Conservation (phyloP, 139 green algal species). For the Haematococcus lacustris region DNA sequence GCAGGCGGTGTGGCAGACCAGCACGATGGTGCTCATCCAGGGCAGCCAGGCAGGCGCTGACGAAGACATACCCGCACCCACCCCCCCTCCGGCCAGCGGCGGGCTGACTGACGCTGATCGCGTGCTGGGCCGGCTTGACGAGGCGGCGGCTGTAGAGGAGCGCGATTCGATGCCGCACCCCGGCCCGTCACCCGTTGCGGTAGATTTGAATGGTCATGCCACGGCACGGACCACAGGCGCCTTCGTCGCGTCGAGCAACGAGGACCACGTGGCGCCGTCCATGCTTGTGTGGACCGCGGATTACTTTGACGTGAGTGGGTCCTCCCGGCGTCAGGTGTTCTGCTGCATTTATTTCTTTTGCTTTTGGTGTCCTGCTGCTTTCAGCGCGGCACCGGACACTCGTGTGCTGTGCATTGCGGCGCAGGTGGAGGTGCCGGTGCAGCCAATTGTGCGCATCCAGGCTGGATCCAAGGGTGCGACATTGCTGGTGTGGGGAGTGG, state of each 20-base stretch:
- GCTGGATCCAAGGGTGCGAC: slow-evolving; percentile 15
- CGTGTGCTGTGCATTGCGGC: neutral
- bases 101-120: neutral
- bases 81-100: neutral
- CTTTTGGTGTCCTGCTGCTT: neutral
- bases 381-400: neutral
- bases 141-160: neutral
- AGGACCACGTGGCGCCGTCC: slow-evolving; percentile 20
- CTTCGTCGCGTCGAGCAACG: slow-evolving; percentile 18
- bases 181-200: neutral
- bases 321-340: neutral
- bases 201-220: neutral
- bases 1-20: slow-evolving; percentile 17
- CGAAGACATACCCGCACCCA: neutral
- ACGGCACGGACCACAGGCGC: neutral
- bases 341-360: neutral
- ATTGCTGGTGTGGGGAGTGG: slow-evolving; percentile 18
- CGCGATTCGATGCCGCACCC: neutral
- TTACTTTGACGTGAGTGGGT: slow-evolving; percentile 20
- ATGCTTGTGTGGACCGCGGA: slow-evolving; percentile 32
- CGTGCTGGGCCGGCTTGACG: neutral
- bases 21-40: slow-evolving; percentile 37
- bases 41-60: neutral
- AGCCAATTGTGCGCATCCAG: slow-evolving; percentile 5
- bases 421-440: slow-evolving; percentile 1